phyloP scores from a whole-genome alignment of 2,329 filamentous ascomycete genomes.

The Macroventuria anomochaeta region DNA sequence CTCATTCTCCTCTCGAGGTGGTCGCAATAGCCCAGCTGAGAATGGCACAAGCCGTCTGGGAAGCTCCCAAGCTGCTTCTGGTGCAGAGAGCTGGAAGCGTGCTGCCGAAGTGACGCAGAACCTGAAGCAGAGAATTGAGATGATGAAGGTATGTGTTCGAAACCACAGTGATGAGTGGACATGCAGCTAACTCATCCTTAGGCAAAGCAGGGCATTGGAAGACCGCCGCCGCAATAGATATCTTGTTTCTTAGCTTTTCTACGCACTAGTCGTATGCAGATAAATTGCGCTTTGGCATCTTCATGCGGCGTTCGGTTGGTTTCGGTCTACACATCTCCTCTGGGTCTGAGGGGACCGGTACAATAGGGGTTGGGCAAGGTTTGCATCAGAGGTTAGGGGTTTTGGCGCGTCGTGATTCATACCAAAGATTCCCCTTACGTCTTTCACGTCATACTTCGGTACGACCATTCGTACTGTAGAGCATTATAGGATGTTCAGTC shows the following conservation, averaged over 20 bases:
- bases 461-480: neutral
- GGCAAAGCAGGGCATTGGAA: conserved; percentile 49
- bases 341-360: neutral
- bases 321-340: neutral
- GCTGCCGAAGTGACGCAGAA: conserved; percentile 98
- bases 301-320: conserved; percentile 12
- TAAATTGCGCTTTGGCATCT: conserved; percentile 1
- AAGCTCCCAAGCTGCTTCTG: conserved; percentile 39
- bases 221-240: conserved; percentile 31
- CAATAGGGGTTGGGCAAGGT: neutral
- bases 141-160: conserved; percentile 78
- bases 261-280: neutral
- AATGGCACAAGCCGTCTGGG: conserved; percentile 31
- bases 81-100: conserved; percentile 88
- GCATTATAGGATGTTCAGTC: neutral
- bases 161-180: neutral
- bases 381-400: conserved; percentile 5
- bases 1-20: conserved; percentile 43
- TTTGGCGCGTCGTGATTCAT: conserved; percentile 7
- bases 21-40: conserved; percentile 43
- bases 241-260: neutral
- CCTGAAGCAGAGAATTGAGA: conserved; percentile 94
- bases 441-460: neutral
- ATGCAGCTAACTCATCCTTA: conserved; percentile 27
- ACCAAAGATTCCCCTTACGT: conserved; percentile 8